Base-by-base conservation (phyloP, 345 rosid genomes). In the Orychophragmus violaceus region DNA sequence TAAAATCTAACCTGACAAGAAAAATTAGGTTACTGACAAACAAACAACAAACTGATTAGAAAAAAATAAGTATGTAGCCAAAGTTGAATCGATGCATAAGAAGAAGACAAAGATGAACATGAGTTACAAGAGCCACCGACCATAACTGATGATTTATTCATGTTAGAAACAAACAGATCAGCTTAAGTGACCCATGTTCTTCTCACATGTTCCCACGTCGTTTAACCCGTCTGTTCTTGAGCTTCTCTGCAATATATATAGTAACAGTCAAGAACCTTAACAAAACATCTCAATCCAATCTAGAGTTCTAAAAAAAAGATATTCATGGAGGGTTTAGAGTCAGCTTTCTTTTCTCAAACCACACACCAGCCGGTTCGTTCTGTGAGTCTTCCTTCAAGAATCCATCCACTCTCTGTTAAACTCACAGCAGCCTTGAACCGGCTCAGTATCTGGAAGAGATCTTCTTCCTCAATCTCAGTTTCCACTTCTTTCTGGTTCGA, bases 371-470 rank as follows among this genome's bases (percentile, higher is more conserved):
- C 44, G 2, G 44, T 37, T 37, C 44, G 44, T 0, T 37, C 44
- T 37, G 44, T 37, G 17, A 37, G 44, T 37, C 44, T 37, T 37
- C 44, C 44, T 37, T n/a, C 18, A 37, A 37, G 44, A 37, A 37
- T 37, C 18, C 44, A 37, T 37, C 44, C 17, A n/a, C 44, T 37
- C 44, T 37, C 17, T 37, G 44, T 37, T n/a, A 37, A 37, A 37
- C 44, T 37, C 44, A n/a, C 17, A 37, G 44, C 17, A 45, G 51
- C 82, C 8, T 28, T 82, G 14, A 54, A 28, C 57, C 75, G 79
- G 49, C 71, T 82, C 8, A 79, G 44, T 45, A 54, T 71, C 60
- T 71, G 69, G 75, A 62, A 46, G 37, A 71, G 63, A 44, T 54
- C 63, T 29, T 62, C 69, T 32, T 62, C 75, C 23, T 62, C 57